Percentiles rank a stretch among this genome's conserved stretches.
phyloP scores from a whole-genome alignment of 805 yeast genomes.

The Kregervanrija pseudodelftensis region DNA sequence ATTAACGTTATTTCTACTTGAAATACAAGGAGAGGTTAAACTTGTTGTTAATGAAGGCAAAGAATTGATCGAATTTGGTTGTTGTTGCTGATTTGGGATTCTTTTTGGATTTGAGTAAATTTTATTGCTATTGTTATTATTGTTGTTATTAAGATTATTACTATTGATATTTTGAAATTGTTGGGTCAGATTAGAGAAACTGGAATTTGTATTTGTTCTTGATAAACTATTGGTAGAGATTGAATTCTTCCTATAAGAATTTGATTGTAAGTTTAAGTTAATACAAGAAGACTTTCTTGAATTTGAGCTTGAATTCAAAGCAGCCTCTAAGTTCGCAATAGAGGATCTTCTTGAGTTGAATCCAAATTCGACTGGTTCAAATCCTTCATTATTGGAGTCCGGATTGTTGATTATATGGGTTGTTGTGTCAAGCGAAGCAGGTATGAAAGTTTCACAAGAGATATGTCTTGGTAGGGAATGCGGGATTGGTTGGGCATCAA shows the following conservation, averaged over 20 bases:
- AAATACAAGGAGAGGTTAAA: constrained; percentile 1
- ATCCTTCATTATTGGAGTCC: constrained; percentile 8
- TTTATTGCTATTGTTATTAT: constrained; percentile 1
- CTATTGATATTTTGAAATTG: constrained; percentile 13
- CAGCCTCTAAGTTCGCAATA: constrained; percentile 41
- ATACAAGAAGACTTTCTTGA: constrained; percentile 10
- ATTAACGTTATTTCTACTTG: constrained; percentile 1
- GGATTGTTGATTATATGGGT: constrained; percentile 31
- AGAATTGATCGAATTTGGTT: not conserved
- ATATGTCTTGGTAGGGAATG: constrained; percentile 29
- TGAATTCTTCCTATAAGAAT: constrained; percentile 13
- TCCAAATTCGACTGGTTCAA: constrained; percentile 38
- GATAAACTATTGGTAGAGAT: constrained; percentile 13
- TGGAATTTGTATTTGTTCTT: constrained; percentile 16
- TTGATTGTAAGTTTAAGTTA: constrained; percentile 6
- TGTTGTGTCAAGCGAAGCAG: constrained; percentile 50
- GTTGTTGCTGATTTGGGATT: constrained; percentile 6
- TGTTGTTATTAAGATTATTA: constrained; percentile 6
- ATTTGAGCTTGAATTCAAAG: constrained; percentile 13
- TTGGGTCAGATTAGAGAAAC: constrained; percentile 22
- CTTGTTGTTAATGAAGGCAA: constrained; percentile 6
- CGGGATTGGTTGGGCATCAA: constrained; percentile 24
- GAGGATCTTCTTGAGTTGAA: constrained; percentile 45
- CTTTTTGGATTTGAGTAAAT: constrained; percentile 1
- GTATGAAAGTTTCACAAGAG: constrained; percentile 45